Base-by-base conservation (phyloP, 2,329 filamentous ascomycete genomes). In the Clarireedia homoeocarpa region DNA sequence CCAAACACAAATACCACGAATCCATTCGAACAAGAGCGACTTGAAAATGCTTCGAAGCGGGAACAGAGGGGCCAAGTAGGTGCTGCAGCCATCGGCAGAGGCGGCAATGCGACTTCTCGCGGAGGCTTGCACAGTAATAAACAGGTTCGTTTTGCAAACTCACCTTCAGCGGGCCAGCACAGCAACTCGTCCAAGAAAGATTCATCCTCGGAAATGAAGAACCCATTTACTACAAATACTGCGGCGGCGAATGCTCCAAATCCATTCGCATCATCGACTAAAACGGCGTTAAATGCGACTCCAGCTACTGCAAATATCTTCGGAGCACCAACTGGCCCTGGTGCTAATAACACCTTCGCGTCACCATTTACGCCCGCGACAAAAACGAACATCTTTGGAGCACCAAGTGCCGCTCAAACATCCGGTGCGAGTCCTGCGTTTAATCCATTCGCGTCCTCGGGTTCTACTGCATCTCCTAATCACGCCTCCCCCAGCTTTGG, bases 31-130 rank as follows among this genome's bases (percentile, higher is more conserved):
- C 45, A 59, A 56, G 67, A 67, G 36, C 63, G 67, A 58, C 59
- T 62, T 47, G 63, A 68, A 58, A 70, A 70, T 66, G 67, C 66
- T 38, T 63, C 68, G 24, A 69, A 67, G 56, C 62, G 68, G 39
- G 58, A 61, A 46, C 63, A 66, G 44, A 55, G 63, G 53, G 61
- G 61, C 24, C 57, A 63, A 48, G 63, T 57, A 36, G 59, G 57
- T 26, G 57, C 56, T 38, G 58, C 57, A 48, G 48, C 45, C 39
- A 66, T 60, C 40, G 58, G 54, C 20, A 53, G 63, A 58, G 63
- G 65, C 3, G 55, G 58, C 23, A 57, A 61, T 58, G 63, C 60
- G n/a, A 42, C 50, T n/a, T 51, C 53, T 30, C 54, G 59, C 53
- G 51, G 58, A 26, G 53, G 48, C 20, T 51, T 51, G n/a, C 60